These are phyloP conservation scores for Allium sativum DNA, from an alignment of 106 monocot species.

Conservation along the genomic window DNA sequence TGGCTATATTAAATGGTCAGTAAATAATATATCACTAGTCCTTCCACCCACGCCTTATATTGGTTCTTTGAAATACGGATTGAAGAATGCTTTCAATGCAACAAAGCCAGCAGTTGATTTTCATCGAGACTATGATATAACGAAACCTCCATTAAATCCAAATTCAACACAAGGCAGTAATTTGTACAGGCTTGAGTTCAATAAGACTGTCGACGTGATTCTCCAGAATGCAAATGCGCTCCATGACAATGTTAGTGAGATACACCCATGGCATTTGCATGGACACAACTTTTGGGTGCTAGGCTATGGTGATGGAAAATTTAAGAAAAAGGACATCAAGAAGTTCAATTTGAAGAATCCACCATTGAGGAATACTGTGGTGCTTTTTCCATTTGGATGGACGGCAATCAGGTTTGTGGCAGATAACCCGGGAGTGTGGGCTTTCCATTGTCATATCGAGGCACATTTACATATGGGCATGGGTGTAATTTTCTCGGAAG, in stretches of 20 bases:
- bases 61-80: conserved; percentile 31
- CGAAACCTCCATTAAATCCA: conserved; percentile 41
- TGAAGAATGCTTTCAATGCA: conserved; percentile 30
- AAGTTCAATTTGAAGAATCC: conserved; percentile 52
- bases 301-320: conserved; percentile 53
- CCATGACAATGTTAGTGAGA: conserved; percentile 49
- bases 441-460: conserved; percentile 65
- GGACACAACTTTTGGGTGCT: conserved; percentile 93
- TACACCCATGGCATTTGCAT: conserved; percentile 84
- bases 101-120: conserved; percentile 37
- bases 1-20: conserved; percentile 61
- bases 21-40: conserved; percentile 66
- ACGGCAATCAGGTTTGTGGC: conserved; percentile 47
- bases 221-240: conserved; percentile 84
- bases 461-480: conserved; percentile 75
- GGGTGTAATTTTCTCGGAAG: conserved; percentile 57
- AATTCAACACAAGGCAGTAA: conserved; percentile 46
- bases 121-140: conserved; percentile 33
- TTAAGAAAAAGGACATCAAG: conserved; percentile 11
- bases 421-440: conserved; percentile 61
- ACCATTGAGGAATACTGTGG: conserved; percentile 55
- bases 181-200: conserved; percentile 43
- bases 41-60: conserved; percentile 59
- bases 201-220: conserved; percentile 53
- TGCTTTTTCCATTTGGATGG: conserved; percentile 66